Evolutionary conservation across 495 filamentous ascomycete genomes (phyloP), one percentile per base, ranked within the genome.

Genomic region (Hapsidospora chrysogenum): DNA sequence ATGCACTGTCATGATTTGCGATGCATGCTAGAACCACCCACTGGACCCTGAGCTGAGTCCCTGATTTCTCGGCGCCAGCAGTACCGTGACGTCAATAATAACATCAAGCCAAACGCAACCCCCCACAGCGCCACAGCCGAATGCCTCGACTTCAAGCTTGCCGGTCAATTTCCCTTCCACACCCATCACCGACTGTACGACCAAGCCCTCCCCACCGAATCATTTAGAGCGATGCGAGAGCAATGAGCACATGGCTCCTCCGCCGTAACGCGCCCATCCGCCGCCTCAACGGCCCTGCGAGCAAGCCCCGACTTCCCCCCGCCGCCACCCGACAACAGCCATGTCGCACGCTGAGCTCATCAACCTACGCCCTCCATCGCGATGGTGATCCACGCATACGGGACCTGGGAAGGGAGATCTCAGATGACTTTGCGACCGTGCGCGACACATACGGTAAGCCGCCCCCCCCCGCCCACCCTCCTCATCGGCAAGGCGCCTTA

Each of bases 351-450:
- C n/a, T n/a, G n/a, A n/a, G n/a, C n/a, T n/a, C n/a, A n/a, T n/a
- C n/a, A n/a, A n/a, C n/a, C n/a, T n/a, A n/a, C n/a, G n/a, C 8
- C 9, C 18, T 33, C 31, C 9, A 21, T 1, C 15, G 10, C 8
- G 8, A 21, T 11, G n/a, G 15, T 14, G 37, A 39, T 27, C 37
- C 37, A 2, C 37, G 37, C 7, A 20, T 39, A 46, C 79, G 18
- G 57, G 65, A 36, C 19, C 46, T 82, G 21, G 85, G 76, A 5
- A 73, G 64, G 37, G 58, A 74, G n/a, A 77, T 93, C 42, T 58
- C 64, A 32, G 74, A 87, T 50, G 77, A 92, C 36, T 95, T 80
- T 53, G 80, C 83, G 3, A 49, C 58, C 13, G 60, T 93, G 17
- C 70, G 69, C 27, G 68, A 77, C 14, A 59, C 63, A 27, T 93